Evolutionary conservation across 1,139 yeast species (phyloP).

Genomic region (Yamadazyma oceani): DNA sequence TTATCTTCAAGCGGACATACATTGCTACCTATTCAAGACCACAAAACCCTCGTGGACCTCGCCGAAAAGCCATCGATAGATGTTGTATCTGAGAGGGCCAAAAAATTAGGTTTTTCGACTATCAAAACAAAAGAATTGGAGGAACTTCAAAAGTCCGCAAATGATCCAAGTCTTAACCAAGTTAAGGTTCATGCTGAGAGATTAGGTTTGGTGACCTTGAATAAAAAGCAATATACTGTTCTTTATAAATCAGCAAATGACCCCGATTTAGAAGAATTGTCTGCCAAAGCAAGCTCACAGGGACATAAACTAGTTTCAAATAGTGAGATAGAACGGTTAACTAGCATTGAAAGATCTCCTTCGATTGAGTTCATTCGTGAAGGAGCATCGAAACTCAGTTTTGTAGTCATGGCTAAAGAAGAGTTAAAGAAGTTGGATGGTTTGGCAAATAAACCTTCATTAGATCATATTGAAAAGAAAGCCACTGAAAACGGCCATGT

Average conservation of each 20-base stretch:
- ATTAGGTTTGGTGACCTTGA: constrained; percentile 35
- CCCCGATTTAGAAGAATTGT: constrained; percentile 29
- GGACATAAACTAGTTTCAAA: constrained; percentile 12
- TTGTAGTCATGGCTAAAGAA: constrained; percentile 11
- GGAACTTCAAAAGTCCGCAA: constrained; percentile 24
- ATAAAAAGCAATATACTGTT: constrained; percentile 35
- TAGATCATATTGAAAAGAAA: constrained; percentile 18
- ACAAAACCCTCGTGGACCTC: constrained; percentile 15
- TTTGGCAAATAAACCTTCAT: constrained; percentile 19
- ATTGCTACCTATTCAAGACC: constrained; percentile 19
- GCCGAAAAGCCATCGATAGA: constrained; percentile 18
- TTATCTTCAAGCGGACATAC: constrained; percentile 11
- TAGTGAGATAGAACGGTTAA: constrained; percentile 14
- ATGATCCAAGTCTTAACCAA: constrained; percentile 33
- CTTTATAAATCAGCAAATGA: constrained; percentile 37
- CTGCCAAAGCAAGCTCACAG: constrained; percentile 18
- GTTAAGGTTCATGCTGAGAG: constrained; percentile 37
- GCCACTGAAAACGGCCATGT: constrained; percentile 12
- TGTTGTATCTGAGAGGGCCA: constrained; percentile 14
- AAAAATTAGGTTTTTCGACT: constrained; percentile 13
- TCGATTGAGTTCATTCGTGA: constrained; percentile 20
- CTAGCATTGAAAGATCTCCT: constrained; percentile 20
- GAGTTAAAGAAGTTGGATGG: constrained; percentile 13
- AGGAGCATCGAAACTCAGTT: constrained; percentile 17
- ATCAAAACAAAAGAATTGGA: constrained; percentile 18